These are phyloP conservation scores for Geotrichum armillariae DNA, from an alignment of 1,139 yeast species.

Conservation along the genomic window DNA sequence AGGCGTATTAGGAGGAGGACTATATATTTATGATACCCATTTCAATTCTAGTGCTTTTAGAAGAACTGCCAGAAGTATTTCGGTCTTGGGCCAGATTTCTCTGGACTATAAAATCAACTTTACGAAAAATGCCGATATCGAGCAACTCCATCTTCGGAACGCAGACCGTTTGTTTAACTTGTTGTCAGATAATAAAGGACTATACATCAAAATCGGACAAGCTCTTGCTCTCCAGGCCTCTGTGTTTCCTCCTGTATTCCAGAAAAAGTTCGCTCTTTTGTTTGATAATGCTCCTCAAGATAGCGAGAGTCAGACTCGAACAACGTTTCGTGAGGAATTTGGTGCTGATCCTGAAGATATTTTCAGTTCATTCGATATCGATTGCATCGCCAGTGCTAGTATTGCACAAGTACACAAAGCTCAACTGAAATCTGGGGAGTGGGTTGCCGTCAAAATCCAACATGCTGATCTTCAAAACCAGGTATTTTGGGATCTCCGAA, in stretches of 20 bases:
- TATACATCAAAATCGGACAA: slow-evolving; percentile 75
- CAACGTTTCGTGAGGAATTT: slow-evolving; percentile 46
- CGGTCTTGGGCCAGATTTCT: slow-evolving; percentile 53
- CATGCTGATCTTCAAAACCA: slow-evolving; percentile 62
- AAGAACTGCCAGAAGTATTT: slow-evolving; percentile 55
- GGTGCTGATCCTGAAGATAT: slow-evolving; percentile 49
- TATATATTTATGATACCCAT: slow-evolving; percentile 16
- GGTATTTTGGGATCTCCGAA: slow-evolving; percentile 56
- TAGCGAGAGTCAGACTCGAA: slow-evolving; percentile 55
- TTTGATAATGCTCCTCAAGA: slow-evolving; percentile 76
- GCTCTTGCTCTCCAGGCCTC: slow-evolving; percentile 71
- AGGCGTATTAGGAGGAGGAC: background rate
- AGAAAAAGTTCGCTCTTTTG: slow-evolving; percentile 52
- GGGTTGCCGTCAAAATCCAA: slow-evolving; percentile 70
- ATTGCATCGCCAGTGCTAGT: slow-evolving; percentile 70
- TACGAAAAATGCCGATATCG: slow-evolving; percentile 45
- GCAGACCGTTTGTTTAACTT: slow-evolving; percentile 57
- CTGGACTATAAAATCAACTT: slow-evolving; percentile 57
- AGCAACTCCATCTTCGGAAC: slow-evolving; percentile 58
- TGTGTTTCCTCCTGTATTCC: slow-evolving; percentile 64
- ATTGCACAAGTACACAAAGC: slow-evolving; percentile 74
- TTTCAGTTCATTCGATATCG: slow-evolving; percentile 50
- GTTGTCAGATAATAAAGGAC: slow-evolving; percentile 61
- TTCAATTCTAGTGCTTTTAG: slow-evolving; percentile 50
- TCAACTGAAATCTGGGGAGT: slow-evolving; percentile 49